phyloP scores from a whole-genome alignment of 2,329 filamentous ascomycete genomes.

The Neofusicoccum cordaticola region DNA sequence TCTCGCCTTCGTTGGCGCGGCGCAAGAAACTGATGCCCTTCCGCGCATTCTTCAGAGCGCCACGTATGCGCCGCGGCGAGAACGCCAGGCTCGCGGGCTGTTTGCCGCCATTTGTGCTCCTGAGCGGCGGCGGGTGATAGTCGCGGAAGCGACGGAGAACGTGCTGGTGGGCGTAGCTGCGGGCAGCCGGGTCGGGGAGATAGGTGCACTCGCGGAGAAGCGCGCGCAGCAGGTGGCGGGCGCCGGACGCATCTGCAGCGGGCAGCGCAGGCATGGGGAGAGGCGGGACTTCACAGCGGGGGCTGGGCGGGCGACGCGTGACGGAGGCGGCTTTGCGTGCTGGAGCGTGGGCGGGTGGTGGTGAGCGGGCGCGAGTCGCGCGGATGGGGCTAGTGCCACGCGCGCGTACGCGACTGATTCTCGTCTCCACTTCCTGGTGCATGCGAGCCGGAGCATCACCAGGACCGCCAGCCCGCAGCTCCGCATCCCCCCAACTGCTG shows the following conservation, averaged over 20 bases:
- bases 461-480: constrained; percentile 17
- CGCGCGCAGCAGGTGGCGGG: constrained; percentile 50
- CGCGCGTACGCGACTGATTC: constrained; percentile 12
- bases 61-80: constrained; percentile 9
- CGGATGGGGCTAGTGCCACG: constrained; percentile 11
- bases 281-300: neutral
- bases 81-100: neutral
- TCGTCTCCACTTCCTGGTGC: constrained; percentile 9
- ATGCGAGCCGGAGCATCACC: constrained; percentile 7
- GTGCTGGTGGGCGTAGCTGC: constrained; percentile 49
- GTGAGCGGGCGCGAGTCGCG: neutral
- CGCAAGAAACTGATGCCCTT: constrained; percentile 45
- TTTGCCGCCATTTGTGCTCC: neutral
- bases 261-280: neutral
- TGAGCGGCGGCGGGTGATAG: constrained; percentile 29
- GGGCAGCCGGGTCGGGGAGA: constrained; percentile 57
- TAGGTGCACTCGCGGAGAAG: constrained; percentile 60
- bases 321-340: neutral
- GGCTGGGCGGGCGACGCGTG: neutral
- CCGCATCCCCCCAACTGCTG: constrained; percentile 34
- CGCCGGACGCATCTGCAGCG: neutral
- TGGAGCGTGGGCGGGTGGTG: neutral
- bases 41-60: constrained; percentile 19
- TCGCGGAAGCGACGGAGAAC: constrained; percentile 50
- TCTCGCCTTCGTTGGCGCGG: constrained; percentile 57